Conservation (phyloP, 345 rosid genomes). For the Sapria himalayana region DNA sequence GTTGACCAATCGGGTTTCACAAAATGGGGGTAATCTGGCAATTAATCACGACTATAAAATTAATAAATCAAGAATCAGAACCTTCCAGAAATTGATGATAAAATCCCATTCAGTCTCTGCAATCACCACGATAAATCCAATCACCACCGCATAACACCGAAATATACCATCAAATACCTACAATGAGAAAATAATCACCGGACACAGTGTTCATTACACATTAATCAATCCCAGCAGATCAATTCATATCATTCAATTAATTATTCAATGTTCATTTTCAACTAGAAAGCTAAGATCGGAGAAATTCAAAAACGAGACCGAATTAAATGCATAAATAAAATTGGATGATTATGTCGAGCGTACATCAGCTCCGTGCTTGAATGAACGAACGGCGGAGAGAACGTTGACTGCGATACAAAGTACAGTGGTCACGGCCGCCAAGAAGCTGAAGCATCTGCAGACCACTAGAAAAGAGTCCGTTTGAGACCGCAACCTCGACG, state of each 20-base stretch:
- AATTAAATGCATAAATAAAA: background rate
- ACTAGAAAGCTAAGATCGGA: background rate
- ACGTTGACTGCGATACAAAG: conserved; percentile 70
- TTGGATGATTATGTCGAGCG: background rate
- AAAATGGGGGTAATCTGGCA: too few species aligned
- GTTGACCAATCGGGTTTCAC: too few species aligned
- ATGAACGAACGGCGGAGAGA: conserved; percentile 67
- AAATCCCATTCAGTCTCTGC: conserved; percentile 91
- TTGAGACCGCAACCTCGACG: conserved; percentile 13
- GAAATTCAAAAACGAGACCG: background rate
- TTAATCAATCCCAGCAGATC: too few species aligned
- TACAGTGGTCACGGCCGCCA: conserved; percentile 44
- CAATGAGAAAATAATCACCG: conserved; percentile 2
- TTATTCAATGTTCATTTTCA: too few species aligned
- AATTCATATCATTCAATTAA: too few species aligned
- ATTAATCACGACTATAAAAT: too few species aligned
- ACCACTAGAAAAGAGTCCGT: conserved; percentile 49
- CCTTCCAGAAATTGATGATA: conserved; percentile 52
- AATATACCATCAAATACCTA: conserved; percentile 84
- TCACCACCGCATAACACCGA: conserved; percentile 69
- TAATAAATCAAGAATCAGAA: too few species aligned
- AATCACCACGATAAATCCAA: conserved; percentile 42
- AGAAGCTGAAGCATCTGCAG: conserved; percentile 55
- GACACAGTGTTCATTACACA: too few species aligned
- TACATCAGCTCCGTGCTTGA: conserved; percentile 62